Conservation (phyloP, 345 rosid genomes). For the Syzygium jambos region DNA sequence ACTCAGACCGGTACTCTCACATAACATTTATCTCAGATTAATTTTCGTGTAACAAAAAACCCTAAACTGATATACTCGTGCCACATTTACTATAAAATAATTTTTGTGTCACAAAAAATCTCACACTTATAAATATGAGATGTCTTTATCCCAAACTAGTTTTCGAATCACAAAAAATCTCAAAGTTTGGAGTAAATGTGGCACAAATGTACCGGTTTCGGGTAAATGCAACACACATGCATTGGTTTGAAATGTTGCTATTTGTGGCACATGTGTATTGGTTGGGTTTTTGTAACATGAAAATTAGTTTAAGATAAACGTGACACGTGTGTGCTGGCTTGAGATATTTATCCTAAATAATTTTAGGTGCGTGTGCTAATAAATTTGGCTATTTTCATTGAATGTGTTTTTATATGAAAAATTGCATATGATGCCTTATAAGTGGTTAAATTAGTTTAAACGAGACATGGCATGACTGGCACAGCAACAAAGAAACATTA, state of each 20-base stretch:
- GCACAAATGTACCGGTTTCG: accelerated
- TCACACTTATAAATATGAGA: accelerated
- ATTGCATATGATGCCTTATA: not conserved
- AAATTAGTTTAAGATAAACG: not conserved
- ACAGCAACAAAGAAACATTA: not conserved
- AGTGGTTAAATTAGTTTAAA: not conserved
- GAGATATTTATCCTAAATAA: not conserved
- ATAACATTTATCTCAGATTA: not conserved
- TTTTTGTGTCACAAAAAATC: not conserved
- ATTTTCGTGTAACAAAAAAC: not conserved
- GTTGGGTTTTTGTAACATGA: not conserved
- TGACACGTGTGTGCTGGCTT: too few species aligned
- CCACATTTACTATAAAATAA: too few species aligned
- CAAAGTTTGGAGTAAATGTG: not conserved
- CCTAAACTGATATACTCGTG: accelerated
- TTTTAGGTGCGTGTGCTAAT: not conserved
- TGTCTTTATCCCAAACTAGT: accelerated
- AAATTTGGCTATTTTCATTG: not conserved
- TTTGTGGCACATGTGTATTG: not conserved
- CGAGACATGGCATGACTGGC: not conserved
- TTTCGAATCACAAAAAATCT: not conserved
- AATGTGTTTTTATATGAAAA: not conserved
- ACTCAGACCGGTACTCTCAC: accelerated
- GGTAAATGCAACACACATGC: too few species aligned
- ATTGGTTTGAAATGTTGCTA: not conserved